Base-by-base conservation (phyloP, 2,329 filamentous ascomycete genomes). In the Claviceps sp. region DNA sequence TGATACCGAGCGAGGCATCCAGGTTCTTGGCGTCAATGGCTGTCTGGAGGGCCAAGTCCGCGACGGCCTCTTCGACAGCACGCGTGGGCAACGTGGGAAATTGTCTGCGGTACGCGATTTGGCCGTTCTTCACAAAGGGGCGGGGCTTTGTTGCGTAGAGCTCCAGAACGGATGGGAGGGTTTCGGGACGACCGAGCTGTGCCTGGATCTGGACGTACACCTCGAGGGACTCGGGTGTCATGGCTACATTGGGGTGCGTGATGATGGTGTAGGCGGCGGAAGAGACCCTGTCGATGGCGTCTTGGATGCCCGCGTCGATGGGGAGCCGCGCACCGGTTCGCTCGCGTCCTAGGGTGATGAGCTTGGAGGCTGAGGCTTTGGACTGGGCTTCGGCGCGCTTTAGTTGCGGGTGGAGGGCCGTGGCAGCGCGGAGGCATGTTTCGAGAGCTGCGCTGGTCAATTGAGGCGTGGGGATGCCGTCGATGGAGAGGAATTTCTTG, bases 61-160 rank as follows among this genome's bases (percentile, higher is more conserved):
- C 88, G 8, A 88, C 72, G 4, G 75, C 70, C n/a, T 76, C 63
- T 16, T 88, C 81, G 30, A 97, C 79, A 11, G 89, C 88, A 61
- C 82, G 84, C 52, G 81, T 76, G 45, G 83, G 74, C 46, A 78
- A 76, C 56, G 84, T 82, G 16, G 88, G 84, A 43, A 85, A 86
- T 43, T 79, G 79, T 48, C 73, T 65, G 42, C 71, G 72, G 62
- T 82, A 88, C 56, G 70, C 69, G 50, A 87, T 71, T 8, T 77
- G 76, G 16, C 76, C 77, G 18, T 78, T 75, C 49, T 74, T 74
- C 60, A 80, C 72, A 49, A 76, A 69, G 2, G 89, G 86, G 56
- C 82, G 72, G 9, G 87, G 85, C 67, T 97, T 98, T 59, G 80
- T 79, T 48, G 88, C 87, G 65, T 91, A 97, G 50, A 96, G 75